phyloP scores from a whole-genome alignment of 768 basidiomycete species.

The Suillus tomentosus region DNA sequence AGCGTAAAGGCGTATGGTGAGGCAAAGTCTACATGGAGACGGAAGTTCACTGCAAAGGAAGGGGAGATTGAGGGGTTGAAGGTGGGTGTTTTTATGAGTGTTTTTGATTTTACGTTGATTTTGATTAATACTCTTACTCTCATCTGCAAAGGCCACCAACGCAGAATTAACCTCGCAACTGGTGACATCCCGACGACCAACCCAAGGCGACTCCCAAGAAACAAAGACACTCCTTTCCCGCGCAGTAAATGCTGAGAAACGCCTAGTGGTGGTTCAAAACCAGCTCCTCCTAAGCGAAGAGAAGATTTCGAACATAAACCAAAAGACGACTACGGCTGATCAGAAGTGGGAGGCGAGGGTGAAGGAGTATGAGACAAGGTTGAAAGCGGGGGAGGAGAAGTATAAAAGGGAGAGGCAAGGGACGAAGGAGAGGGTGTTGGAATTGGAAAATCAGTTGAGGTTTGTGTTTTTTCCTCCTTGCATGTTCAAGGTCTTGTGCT shows the following conservation, averaged over 20 bases:
- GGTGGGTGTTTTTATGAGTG: slow-evolving; percentile 42
- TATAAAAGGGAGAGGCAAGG: slow-evolving; percentile 94
- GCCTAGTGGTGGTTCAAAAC: slow-evolving; percentile 83
- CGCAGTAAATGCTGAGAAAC: slow-evolving; percentile 82
- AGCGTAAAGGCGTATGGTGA: slow-evolving; percentile 83
- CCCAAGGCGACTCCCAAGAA: slow-evolving; percentile 65
- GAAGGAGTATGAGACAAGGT: slow-evolving; percentile 82
- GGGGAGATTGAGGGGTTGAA: slow-evolving; percentile 89
- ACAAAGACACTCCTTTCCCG: slow-evolving; percentile 69
- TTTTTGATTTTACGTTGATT: slow-evolving; percentile 7
- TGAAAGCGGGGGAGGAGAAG: slow-evolving; percentile 86
- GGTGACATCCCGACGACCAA: slow-evolving; percentile 57
- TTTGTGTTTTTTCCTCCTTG: slow-evolving; percentile 32
- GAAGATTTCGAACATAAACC: slow-evolving; percentile 71
- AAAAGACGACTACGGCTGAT: slow-evolving; percentile 73
- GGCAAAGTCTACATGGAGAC: slow-evolving; percentile 80
- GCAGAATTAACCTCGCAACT: slow-evolving; percentile 76
- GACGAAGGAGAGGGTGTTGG: slow-evolving; percentile 78
- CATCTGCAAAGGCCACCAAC: slow-evolving; percentile 58
- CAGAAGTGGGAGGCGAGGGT: slow-evolving; percentile 95
- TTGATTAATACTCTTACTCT: background rate
- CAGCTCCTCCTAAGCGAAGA: slow-evolving; percentile 85
- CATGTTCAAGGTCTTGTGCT: slow-evolving; percentile 9
- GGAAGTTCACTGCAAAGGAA: slow-evolving; percentile 78
- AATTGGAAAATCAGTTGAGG: slow-evolving; percentile 75